Base-by-base conservation (phyloP, 139 green algal species). In the Volvox africanus region DNA sequence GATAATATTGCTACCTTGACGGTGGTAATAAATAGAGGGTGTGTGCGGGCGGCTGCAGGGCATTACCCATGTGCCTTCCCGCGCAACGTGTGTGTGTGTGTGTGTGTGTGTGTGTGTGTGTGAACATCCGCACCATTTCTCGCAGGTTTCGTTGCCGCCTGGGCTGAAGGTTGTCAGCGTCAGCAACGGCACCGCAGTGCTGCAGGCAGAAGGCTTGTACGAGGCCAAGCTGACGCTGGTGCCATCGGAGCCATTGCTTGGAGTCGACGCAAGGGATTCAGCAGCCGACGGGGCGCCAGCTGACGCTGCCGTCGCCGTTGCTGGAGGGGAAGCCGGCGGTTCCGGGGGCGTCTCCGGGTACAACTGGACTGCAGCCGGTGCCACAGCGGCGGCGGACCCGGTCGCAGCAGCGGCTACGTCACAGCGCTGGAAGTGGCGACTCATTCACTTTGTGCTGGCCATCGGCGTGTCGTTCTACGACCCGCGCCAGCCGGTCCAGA, bases 341-440 rank as follows among this genome's bases (percentile, higher is more conserved):
- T 24, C 30, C 18, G 33, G 22, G 13, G 55, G 61, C 0, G 81
- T 61, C 26, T 5, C 37, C 21, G 62, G 82, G 1, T 62, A 61
- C 30, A 32, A 14, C 20, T 84, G 78, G 78, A 65, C 36, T 1
- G 76, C 32, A 26, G 87, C 76, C 20, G 87, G n/a, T 17, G 87
- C 76, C 19, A 61, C 61, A 33, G 76, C 68, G 2, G 86, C 75
- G 55, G 24, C 61, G 12, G 87, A 91, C 76, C 61, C 87, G 0
- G 76, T 71, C n/a, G 87, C 76, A 0, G 61, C 61, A 0, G 87
- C 67, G 5, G 79, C 81, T 1, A 67, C 87, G 44, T 35, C 67
- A 28, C 92, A 93, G 89, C 92, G 92, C 30, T 94, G 90, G 90
- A 91, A 90, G 24, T 94, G 92, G 92, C 82, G 91, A 69, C 88